These are phyloP conservation scores for Aspergillus fischeri DNA, from an alignment of 2,329 filamentous ascomycete genomes.

Conservation along the genomic window DNA sequence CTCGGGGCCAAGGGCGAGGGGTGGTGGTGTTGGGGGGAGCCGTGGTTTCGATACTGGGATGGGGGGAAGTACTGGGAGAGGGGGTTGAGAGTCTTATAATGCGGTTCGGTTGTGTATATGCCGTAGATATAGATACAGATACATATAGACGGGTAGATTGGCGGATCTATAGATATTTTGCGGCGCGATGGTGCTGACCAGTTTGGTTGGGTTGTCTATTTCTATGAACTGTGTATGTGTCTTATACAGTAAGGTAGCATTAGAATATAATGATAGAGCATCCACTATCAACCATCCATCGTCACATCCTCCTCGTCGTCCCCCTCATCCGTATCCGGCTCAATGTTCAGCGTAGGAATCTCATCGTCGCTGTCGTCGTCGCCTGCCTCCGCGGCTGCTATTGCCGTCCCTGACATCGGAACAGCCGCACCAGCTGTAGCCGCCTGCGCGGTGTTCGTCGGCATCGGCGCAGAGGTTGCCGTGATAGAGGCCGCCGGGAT, in stretches of 20 bases:
- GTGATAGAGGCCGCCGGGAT: slow-evolving; percentile 2
- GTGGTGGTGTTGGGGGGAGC: slow-evolving; percentile 64
- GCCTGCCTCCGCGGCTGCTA: slow-evolving; percentile 13
- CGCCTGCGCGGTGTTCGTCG: slow-evolving; percentile 4
- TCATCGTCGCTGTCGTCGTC: slow-evolving; percentile 47
- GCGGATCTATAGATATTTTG: neutral
- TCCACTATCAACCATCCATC: slow-evolving; percentile 18
- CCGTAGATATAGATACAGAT: neutral
- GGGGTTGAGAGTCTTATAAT: slow-evolving; percentile 39
- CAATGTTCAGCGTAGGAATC: slow-evolving; percentile 46
- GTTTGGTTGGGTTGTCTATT: neutral
- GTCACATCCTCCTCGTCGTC: slow-evolving; percentile 33
- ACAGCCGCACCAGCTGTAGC: slow-evolving; percentile 2
- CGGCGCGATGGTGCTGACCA: neutral
- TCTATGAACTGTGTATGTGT: neutral
- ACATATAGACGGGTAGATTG: neutral
- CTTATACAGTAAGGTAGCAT: neutral
- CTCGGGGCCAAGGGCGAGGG: slow-evolving; percentile 58
- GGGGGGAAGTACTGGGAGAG: slow-evolving; percentile 63
- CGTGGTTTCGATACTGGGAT: slow-evolving; percentile 55
- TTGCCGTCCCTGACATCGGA: slow-evolving; percentile 5
- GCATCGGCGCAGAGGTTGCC: slow-evolving; percentile 6
- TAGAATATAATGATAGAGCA: neutral
- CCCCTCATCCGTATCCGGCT: slow-evolving; percentile 45
- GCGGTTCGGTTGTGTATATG: neutral